Conservation (phyloP, 148 eudicot species). For the Amaranthus palmeri region DNA sequence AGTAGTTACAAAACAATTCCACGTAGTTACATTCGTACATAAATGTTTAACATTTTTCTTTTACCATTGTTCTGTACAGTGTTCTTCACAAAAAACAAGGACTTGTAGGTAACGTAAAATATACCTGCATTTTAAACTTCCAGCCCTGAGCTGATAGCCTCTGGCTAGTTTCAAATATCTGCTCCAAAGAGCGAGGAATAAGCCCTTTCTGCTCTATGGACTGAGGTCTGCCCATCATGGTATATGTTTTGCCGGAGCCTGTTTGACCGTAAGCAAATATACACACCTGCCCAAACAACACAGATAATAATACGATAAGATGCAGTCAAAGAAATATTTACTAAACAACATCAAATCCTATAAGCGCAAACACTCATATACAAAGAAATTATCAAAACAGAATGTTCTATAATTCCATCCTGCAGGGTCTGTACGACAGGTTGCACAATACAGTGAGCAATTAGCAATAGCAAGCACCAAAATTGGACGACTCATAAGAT, state of each 20-base stretch:
- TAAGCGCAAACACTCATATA: neutral
- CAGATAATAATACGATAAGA: neutral
- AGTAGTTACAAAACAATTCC: neutral
- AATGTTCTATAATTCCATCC: neutral
- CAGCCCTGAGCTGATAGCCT: constrained; percentile 62
- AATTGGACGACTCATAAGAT: too few species aligned
- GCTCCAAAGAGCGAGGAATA: constrained; percentile 80
- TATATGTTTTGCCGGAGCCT: constrained; percentile 75
- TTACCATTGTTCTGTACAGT: neutral
- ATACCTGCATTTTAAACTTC: constrained; percentile 75
- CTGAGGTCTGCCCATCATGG: constrained; percentile 83
- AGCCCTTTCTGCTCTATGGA: constrained; percentile 57
- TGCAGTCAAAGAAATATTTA: neutral
- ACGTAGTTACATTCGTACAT: neutral
- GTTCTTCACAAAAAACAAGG: too few species aligned
- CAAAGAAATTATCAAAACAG: neutral
- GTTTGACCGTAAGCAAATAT: constrained; percentile 86
- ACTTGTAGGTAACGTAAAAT: neutral
- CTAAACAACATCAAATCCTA: neutral
- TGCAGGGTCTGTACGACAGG: too few species aligned
- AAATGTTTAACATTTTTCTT: neutral
- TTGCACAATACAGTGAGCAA: too few species aligned
- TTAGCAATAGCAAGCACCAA: too few species aligned
- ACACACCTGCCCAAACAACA: constrained; percentile 48
- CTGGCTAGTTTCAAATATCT: constrained; percentile 67